Percentiles rank a stretch among this genome's conserved stretches.
Conservation (phyloP, 2,329 filamentous ascomycete species). For the Sphaerulina vaccinii region DNA sequence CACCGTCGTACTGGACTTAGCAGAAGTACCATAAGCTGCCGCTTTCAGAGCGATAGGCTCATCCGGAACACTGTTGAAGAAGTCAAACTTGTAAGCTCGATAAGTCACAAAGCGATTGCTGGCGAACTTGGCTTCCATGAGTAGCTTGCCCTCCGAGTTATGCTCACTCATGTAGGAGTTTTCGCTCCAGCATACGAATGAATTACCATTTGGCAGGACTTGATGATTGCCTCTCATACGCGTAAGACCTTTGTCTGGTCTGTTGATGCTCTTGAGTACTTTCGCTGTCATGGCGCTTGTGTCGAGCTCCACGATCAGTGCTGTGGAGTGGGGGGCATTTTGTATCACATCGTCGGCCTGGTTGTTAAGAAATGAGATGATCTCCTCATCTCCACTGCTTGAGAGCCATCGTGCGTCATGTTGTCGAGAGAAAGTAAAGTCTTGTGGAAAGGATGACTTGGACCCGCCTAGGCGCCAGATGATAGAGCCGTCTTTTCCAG, state of each 20-base stretch:
- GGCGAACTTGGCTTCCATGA: slow-evolving; percentile 37
- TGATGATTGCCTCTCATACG: slow-evolving; percentile 38
- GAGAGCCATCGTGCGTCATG: slow-evolving; percentile 19
- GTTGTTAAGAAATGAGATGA: slow-evolving; percentile 20
- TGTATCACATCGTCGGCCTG: slow-evolving; percentile 6
- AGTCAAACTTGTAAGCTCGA: slow-evolving; percentile 42
- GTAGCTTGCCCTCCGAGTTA: not conserved
- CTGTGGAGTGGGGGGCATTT: slow-evolving; percentile 12
- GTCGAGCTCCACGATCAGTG: slow-evolving; percentile 11
- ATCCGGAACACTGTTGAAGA: slow-evolving; percentile 35
- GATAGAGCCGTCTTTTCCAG: slow-evolving; percentile 36
- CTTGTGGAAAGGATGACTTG: slow-evolving; percentile 12
- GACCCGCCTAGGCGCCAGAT: slow-evolving; percentile 39
- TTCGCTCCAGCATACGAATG: slow-evolving; percentile 19
- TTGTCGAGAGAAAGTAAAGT: slow-evolving; percentile 18
- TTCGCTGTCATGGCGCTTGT: not conserved
- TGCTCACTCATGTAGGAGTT: slow-evolving; percentile 17
- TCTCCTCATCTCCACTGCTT: slow-evolving; percentile 1
- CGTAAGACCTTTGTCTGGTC: slow-evolving; percentile 37
- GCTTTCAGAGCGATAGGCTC: slow-evolving; percentile 33
- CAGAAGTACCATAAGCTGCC: slow-evolving; percentile 33
- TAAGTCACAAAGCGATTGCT: slow-evolving; percentile 40
- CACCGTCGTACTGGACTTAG: slow-evolving; percentile 17
- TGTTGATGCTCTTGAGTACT: slow-evolving; percentile 29
- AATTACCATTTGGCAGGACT: slow-evolving; percentile 38